Evolutionary conservation across 805 yeast genomes (phyloP).

Genomic region (Sugiyamaella smithiae): DNA sequence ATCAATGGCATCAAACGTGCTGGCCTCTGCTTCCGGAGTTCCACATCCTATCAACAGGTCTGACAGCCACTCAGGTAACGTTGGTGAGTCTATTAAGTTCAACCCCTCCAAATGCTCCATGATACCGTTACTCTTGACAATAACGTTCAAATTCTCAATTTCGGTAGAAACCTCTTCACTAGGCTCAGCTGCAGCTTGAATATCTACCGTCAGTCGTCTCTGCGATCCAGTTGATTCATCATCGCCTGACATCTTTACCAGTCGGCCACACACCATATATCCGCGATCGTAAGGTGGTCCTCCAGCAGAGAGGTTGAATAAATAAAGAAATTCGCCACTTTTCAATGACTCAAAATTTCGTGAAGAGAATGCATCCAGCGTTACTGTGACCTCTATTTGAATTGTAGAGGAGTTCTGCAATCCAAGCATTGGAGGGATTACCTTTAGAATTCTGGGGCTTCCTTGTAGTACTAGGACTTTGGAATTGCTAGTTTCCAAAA

Average conservation of each 20-base stretch:
- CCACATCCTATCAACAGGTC: slow-evolving; percentile 38
- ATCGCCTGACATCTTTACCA: neutral
- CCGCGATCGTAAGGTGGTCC: neutral
- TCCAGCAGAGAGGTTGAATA: neutral
- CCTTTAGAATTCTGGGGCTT: neutral
- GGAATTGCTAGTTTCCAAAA: neutral
- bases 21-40: slow-evolving; percentile 18
- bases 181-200: neutral
- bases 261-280: neutral
- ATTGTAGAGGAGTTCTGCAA: neutral
- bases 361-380: neutral
- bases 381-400: neutral
- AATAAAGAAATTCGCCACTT: slow-evolving; percentile 28
- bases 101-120: neutral
- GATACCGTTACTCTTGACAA: neutral
- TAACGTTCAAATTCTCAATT: neutral
- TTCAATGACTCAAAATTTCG: slow-evolving; percentile 29
- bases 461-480: neutral
- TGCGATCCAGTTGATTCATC: neutral
- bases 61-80: slow-evolving; percentile 38
- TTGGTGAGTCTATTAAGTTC: slow-evolving; percentile 1
- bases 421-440: neutral
- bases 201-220: neutral
- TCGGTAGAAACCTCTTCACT: neutral
- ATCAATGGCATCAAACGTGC: slow-evolving; percentile 4